These are phyloP conservation scores for Gamsiella multidivaricata DNA, from an alignment of 192 early-diverging fungal genomes.

Conservation along the genomic window DNA sequence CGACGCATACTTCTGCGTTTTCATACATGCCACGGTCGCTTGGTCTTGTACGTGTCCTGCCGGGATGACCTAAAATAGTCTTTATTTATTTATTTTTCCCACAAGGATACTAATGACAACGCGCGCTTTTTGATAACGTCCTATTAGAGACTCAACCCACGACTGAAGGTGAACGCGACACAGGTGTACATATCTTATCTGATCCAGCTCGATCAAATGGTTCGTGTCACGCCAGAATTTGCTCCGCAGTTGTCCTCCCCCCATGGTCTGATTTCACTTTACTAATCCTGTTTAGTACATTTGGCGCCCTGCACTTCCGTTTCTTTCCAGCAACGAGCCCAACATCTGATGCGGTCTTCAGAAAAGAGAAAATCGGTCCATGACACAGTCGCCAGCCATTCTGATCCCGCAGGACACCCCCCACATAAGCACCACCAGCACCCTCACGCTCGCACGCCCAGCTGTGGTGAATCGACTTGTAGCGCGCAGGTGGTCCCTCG, in stretches of 20 bases:
- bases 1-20: slow-evolving; percentile 27
- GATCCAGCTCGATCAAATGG: slow-evolving; percentile 53
- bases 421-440: slow-evolving; percentile 6
- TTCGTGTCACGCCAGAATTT: slow-evolving; percentile 2
- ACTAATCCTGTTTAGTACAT: background rate
- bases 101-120: background rate
- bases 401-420: background rate
- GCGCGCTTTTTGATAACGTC: too few species aligned
- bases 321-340: slow-evolving; percentile 40
- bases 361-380: slow-evolving; percentile 38
- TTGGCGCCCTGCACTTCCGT: background rate
- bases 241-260: slow-evolving; percentile 5
- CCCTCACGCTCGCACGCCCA: slow-evolving; percentile 2
- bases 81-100: background rate
- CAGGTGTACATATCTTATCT: slow-evolving; percentile 54
- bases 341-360: slow-evolving; percentile 46
- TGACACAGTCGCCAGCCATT: background rate
- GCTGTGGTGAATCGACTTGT: background rate
- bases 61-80: background rate
- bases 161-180: slow-evolving; percentile 47
- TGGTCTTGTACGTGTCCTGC: slow-evolving; percentile 27
- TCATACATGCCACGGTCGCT: slow-evolving; percentile 35
- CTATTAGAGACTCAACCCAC: slow-evolving; percentile 38
- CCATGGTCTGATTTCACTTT: background rate
- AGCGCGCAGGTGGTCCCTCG: background rate